Base-by-base conservation (phyloP, 2,329 filamentous ascomycete species). In the Coniochaeta hoffmannii region DNA sequence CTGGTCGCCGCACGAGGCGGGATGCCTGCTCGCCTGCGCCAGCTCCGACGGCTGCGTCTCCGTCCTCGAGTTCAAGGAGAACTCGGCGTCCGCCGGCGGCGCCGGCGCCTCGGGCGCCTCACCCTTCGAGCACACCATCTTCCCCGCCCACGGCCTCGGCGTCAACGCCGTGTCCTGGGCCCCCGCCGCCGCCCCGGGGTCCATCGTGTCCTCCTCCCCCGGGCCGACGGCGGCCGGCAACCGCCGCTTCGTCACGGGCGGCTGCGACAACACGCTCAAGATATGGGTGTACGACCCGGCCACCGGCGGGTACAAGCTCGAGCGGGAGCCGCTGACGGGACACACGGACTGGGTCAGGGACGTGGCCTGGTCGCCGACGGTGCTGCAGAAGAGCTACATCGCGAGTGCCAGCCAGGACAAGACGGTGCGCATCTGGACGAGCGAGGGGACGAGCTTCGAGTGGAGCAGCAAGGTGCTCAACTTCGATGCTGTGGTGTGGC, bases 81-180 rank as follows among this genome's bases (percentile, higher is more conserved):
- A 95, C 73, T 87, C 83, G n/a, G n/a, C n/a, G n/a, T n/a, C n/a
- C n/a, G n/a, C n/a, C n/a, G n/a, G n/a, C n/a, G n/a, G n/a, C n/a
- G n/a, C n/a, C n/a, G n/a, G n/a, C 71, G 19, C 49, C 49, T 34
- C 26, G 49, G n/a, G 28, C 14, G 4, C 34, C 17, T 28, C 22
- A 12, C 41, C 41, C 41, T 96, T 94, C 85, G 87, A 89, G 62
- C 89, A 96, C 71, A 85, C 86, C 65, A 88, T 90, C 64, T 96
- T 99, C 75, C 85, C 87, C 52, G 94, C 94, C 12, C 94, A 97
- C 74, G 91, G 90, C 35, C 84, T 95, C 63, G 94, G 94, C 61
- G 94, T 96, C 68, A 99, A 99, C 76, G 89, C 89, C 30, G 93
- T 99, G 51, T 92, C 87, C 17, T 99, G 94, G 94, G 92, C 93